Evolutionary conservation across 306 rosid genomes (phyloP).

Genomic region (Crataegus laevigata): DNA sequence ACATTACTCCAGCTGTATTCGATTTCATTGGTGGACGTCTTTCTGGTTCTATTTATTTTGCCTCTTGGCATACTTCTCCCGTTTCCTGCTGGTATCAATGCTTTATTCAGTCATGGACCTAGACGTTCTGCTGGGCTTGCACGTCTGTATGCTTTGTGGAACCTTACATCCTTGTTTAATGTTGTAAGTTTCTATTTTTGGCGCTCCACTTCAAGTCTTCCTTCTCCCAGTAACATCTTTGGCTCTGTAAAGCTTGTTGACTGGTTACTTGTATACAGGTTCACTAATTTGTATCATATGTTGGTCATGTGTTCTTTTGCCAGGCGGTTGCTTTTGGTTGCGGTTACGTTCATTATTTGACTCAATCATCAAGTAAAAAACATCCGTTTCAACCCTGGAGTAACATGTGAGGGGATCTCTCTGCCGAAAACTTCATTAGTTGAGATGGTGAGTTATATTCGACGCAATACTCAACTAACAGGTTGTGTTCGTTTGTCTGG

Average conservation of each 20-base stretch:
- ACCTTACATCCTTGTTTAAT: slow-evolving; percentile 73
- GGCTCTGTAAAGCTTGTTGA: neutral
- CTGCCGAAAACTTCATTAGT: neutral
- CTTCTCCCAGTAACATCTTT: neutral
- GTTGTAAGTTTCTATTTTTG: slow-evolving; percentile 55
- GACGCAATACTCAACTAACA: neutral
- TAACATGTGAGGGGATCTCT: slow-evolving; percentile 58
- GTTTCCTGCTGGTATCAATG: slow-evolving; percentile 98
- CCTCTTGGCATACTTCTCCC: slow-evolving; percentile 95
- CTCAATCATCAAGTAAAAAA: slow-evolving; percentile 53
- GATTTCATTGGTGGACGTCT: slow-evolving; percentile 73
- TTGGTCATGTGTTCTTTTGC: neutral
- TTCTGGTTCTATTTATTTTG: slow-evolving; percentile 77
- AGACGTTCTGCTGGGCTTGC: slow-evolving; percentile 98
- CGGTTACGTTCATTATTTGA: slow-evolving; percentile 71
- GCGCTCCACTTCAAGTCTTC: neutral
- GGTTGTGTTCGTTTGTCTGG: neutral
- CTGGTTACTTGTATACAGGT: neutral
- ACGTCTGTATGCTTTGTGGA: slow-evolving; percentile 91
- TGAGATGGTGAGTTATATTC: neutral
- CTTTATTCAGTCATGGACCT: slow-evolving; percentile 97
- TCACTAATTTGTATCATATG: neutral
- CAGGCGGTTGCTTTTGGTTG: slow-evolving; percentile 93
- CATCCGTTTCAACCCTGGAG: slow-evolving; percentile 75
- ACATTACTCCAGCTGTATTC: slow-evolving; percentile 94